Evolutionary conservation across 305 asterid genomes (phyloP).

Genomic region (Fraxinus nigra): DNA sequence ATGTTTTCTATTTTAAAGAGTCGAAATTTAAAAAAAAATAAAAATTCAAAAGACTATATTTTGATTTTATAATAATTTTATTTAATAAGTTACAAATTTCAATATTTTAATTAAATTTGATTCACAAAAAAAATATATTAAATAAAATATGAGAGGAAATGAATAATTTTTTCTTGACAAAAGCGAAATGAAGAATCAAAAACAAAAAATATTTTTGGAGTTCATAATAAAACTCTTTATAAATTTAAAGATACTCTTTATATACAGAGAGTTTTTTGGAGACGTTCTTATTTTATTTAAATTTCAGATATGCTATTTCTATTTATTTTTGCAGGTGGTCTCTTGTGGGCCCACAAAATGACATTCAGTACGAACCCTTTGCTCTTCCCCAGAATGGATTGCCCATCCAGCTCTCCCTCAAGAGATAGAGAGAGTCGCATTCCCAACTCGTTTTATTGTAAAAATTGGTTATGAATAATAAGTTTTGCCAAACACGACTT

Average conservation of each 20-base stretch:
- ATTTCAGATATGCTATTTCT: not conserved
- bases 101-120: no score
- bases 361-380: conserved; percentile 89
- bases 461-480: no score
- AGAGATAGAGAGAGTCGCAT: conserved; percentile 14
- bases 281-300: not conserved
- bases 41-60: not conserved
- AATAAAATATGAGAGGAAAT: not conserved
- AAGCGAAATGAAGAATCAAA: not conserved
- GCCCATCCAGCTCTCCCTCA: conserved; percentile 68
- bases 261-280: no score
- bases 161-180: not conserved
- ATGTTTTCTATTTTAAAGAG: no score
- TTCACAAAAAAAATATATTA: no score
- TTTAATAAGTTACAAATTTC: no score
- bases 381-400: conserved; percentile 94
- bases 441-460: not conserved
- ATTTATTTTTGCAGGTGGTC: conserved; percentile 82
- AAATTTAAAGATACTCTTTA: no score
- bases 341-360: conserved; percentile 82
- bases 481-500: not conserved
- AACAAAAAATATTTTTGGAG: not conserved
- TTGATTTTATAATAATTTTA: no score
- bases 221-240: no score
- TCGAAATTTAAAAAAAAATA: conserved; percentile 8